Evolutionary conservation across 2,329 filamentous ascomycete species (phyloP), one percentile per base, ranked within the genome.

Genomic region (Elsinoe perseae): DNA sequence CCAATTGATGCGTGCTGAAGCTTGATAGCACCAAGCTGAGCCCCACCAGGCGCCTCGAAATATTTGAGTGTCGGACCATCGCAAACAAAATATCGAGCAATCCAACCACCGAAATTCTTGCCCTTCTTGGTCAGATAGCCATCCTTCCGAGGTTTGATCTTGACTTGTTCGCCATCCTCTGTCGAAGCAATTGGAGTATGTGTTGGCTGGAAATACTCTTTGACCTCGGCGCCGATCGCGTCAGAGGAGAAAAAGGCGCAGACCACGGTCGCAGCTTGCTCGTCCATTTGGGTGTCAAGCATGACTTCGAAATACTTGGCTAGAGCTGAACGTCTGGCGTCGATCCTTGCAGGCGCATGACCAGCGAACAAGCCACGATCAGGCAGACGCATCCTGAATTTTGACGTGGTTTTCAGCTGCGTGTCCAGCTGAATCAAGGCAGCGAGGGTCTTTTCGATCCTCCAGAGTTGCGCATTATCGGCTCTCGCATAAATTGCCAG

Each of bases 21-120:
- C 72, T 95, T 96, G 73, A 98, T 97, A 1, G 89, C 92, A 2
- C 93, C 93, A 36, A 97, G 75, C 68, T 96, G 89, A 14, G 89
- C 84, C 43, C 93, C 93, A 50, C 92, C 91, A 2, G 89, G 90
- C 1, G 86, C 83, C 71, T 98, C 93, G 65, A 88, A 97, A 69
- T 98, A 98, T 64, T 87, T 90, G 64, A 98, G 74, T 57, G 85
- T 78, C 4, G 85, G 80, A 8, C 83, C 84, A 63, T 87, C 81
- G 2, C 88, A 74, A 12, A 85, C 77, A 65, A 87, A 87, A 65
- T 82, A 87, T 57, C 84, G 75, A 9, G 90, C 91, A 72, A 98
- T 98, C 93, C 93, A 98, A 50, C 93, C 93, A 53, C 93, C 93
- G 73, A 98, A 98, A 66, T 97, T 97, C 77, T 98, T 98, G 50